Base-by-base conservation (phyloP, 2,329 filamentous ascomycete species). In the Phyllosticta citribraziliensis region DNA sequence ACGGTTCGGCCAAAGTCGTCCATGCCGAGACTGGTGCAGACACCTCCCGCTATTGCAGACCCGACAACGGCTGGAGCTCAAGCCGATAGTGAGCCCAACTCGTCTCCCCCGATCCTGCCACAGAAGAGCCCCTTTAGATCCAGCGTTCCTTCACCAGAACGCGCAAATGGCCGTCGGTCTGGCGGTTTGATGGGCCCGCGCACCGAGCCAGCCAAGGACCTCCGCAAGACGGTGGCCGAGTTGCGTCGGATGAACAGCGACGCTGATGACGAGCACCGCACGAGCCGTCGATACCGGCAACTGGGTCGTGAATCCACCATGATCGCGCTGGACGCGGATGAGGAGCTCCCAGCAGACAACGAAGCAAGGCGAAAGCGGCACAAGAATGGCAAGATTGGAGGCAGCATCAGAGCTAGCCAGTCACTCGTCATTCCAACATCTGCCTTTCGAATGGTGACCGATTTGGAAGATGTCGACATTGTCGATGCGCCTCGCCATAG, bases 221-320 rank as follows among this genome's bases (percentile, higher is more conserved):
- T 74, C 12, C 66, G 72, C 14, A 68, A 69, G 57, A 71, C 70
- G 47, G 68, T 72, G 52, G 66, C 68, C 55, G 68, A 68, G 19
- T 64, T 75, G 1, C 66, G 73, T n/a, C 65, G 73, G 30, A 74
- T 73, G 72, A 74, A 74, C 63, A 69, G 66, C 61, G 72, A 74
- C 57, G 66, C 68, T 9, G 20, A 62, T 50, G 22, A 61, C 58
- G 61, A 63, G 40, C 52, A 35, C 17, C 60, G 60, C 35, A 52
- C 60, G 12, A 57, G 60, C 51, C 65, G 74, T 0, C 69, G 73
- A 5, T 78, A 77, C 64, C 63, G 74, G 20, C 67, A 70, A n/a
- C 66, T 78, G 0, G 74, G 75, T 0, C 68, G 76, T 2, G 75
- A 77, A 25, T n/a, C 56, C 3, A 58, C 56, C 14, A 47, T 22